phyloP scores from a whole-genome alignment of 2,329 filamentous ascomycete genomes.

The Paramyrothecium sp. region DNA sequence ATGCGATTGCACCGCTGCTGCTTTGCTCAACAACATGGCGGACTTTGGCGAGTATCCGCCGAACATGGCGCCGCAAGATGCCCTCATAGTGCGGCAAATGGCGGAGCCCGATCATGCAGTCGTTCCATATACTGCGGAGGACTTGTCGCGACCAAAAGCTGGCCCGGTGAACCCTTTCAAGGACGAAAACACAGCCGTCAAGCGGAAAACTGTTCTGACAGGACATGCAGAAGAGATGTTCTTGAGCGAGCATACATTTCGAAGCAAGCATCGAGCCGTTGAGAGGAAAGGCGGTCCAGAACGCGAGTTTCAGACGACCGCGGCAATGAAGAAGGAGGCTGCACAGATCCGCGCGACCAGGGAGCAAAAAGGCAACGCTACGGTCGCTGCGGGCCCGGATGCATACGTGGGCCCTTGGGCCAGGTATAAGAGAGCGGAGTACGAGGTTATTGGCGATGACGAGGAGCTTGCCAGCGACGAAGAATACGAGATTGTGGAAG shows the following conservation, averaged over 20 bases:
- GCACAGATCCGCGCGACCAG: constrained; percentile 68
- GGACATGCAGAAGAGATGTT: constrained; percentile 85
- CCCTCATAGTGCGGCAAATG: constrained; percentile 56
- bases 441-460: constrained; percentile 71
- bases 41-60: constrained; percentile 64
- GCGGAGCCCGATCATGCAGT: constrained; percentile 58
- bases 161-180: constrained; percentile 78
- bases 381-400: constrained; percentile 79
- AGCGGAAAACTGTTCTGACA: constrained; percentile 80
- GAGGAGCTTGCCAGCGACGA: constrained; percentile 77
- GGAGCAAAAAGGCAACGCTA: constrained; percentile 81
- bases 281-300: constrained; percentile 63
- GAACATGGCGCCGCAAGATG: constrained; percentile 64
- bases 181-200: constrained; percentile 57
- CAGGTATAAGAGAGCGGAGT: constrained; percentile 70
- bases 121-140: constrained; percentile 67
- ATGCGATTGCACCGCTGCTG: not conserved
- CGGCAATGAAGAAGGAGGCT: constrained; percentile 68
- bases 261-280: constrained; percentile 80
- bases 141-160: constrained; percentile 62
- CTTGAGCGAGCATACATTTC: constrained; percentile 88
- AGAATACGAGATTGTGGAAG: constrained; percentile 74
- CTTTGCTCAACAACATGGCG: constrained; percentile 41
- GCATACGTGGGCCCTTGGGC: constrained; percentile 97
- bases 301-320: constrained; percentile 52